phyloP scores from a whole-genome alignment of 1,284 basidiomycete species.

The Amylostereum chailletii region DNA sequence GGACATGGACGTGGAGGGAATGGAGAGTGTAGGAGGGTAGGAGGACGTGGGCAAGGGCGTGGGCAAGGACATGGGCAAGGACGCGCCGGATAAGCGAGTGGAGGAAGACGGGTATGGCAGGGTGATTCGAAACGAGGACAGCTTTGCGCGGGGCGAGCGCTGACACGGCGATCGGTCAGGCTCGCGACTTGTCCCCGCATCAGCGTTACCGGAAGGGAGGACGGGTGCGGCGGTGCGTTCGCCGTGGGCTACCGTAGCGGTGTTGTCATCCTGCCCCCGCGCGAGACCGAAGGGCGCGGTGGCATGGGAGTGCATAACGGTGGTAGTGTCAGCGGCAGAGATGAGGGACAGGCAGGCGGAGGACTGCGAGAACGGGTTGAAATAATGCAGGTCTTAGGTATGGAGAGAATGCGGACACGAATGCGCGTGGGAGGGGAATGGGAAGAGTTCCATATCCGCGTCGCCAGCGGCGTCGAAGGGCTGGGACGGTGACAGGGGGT shows the following conservation, averaged over 20 bases:
- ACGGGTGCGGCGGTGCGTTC: constrained; percentile 45
- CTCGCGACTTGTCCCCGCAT: not conserved
- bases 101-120: constrained; percentile 18
- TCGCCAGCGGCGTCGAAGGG: constrained; percentile 62
- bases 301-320: constrained; percentile 32
- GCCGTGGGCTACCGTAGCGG: not conserved
- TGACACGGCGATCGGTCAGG: not conserved
- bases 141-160: not conserved
- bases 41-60: constrained; percentile 28
- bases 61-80: constrained; percentile 3
- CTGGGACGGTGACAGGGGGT: constrained; percentile 18
- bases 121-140: not conserved
- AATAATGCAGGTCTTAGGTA: constrained; percentile 3
- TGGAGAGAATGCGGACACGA: constrained; percentile 33
- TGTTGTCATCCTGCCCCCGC: not conserved
- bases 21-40: constrained; percentile 14
- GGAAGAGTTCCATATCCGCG: constrained; percentile 69
- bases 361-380: constrained; percentile 14
- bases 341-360: constrained; percentile 25
- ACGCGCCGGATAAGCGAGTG: constrained; percentile 30
- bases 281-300: constrained; percentile 12
- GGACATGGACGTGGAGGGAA: constrained; percentile 15
- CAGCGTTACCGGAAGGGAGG: constrained; percentile 21
- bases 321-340: constrained; percentile 39
- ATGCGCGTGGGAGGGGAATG: constrained; percentile 21